Evolutionary conservation across 2,329 filamentous ascomycete species (phyloP), one percentile per base, ranked within the genome.

Genomic region (Microdochium nivale): DNA sequence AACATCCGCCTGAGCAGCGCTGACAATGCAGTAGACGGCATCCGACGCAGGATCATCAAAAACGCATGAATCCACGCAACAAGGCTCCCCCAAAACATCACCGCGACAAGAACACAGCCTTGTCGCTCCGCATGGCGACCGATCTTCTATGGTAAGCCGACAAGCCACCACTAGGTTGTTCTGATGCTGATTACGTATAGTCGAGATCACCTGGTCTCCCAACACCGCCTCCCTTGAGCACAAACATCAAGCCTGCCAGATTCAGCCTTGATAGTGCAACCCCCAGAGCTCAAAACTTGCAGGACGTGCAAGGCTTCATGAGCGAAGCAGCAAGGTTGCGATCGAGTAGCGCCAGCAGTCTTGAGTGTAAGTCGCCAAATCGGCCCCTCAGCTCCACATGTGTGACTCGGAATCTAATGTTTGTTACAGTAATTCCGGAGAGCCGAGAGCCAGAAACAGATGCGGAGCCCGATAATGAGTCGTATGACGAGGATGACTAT

Each of bases 251-350:
- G 52, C 83, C 80, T 46, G 73, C 77, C 19, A 71, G 76, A 50
- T 90, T 86, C 63, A 86, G 81, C 61, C 64, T 83, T 30, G 85
- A 89, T 51, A 78, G 78, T 58, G 79, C 84, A 46, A 96, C 91
- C 1, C 91, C 91, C 9, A 83, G 84, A 59, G 90, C 90, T 2
- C 89, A 95, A 63, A 92, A 89, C 51, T 73, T 89, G 50, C 81
- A 90, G 59, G 89, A 95, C 54, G 79, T 89, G 56, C 79, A 85
- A 52, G 73, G 68, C 37, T 63, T 74, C 24, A 61, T 81, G 25
- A 69, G 65, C 24, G 79, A 83, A 11, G 74, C 67, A 56, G 77
- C 67, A 55, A 78, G 74, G 59, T 64, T 78, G 51, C 81, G 86
- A 23, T 84, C 84, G 5, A 85, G 83, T 62, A 85, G 83, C 55